Percentiles rank a stretch among this genome's conserved stretches.
Conservation (phyloP, 331 rosid genomes). For the Stylosanthes scabra region DNA sequence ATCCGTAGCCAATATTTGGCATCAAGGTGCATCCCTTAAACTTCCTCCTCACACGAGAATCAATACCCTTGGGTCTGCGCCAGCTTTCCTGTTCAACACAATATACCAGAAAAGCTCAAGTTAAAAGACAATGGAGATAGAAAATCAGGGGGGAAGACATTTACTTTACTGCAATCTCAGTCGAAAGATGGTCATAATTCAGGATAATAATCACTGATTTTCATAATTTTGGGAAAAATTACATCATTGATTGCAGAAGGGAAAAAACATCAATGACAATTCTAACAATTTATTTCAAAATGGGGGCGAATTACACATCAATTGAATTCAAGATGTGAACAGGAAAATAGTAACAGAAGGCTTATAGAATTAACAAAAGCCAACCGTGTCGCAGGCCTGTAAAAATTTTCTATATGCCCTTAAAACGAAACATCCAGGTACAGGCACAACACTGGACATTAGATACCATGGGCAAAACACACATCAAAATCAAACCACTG, state of each 20-base stretch:
- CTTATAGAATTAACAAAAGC: conserved; percentile 34
- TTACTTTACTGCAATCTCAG: conserved; percentile 48
- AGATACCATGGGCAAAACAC: conserved; percentile 77
- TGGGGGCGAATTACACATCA: no score
- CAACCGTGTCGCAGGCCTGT: conserved; percentile 91
- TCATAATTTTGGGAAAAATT: conserved; percentile 17
- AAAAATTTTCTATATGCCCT: conserved; percentile 59
- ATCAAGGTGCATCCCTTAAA: conserved; percentile 69
- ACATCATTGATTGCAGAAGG: conserved; percentile 52
- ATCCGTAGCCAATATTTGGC: conserved; percentile 86
- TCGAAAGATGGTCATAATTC: conserved; percentile 92
- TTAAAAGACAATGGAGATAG: no score
- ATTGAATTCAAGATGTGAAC: conserved; percentile 42
- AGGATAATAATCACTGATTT: conserved; percentile 53
- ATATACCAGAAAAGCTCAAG: not conserved
- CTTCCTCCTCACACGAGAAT: conserved; percentile 49
- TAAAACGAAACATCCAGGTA: conserved; percentile 71
- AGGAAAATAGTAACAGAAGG: conserved; percentile 77
- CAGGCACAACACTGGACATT: conserved; percentile 57
- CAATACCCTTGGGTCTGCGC: conserved; percentile 52
- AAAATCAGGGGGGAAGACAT: no score
- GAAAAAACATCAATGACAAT: not conserved
- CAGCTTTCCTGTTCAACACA: conserved; percentile 26
- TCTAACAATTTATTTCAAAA: not conserved
- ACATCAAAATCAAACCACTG: not conserved